Base-by-base conservation (phyloP, 2,329 filamentous ascomycete genomes). In the Exophiala xenobiotica region DNA sequence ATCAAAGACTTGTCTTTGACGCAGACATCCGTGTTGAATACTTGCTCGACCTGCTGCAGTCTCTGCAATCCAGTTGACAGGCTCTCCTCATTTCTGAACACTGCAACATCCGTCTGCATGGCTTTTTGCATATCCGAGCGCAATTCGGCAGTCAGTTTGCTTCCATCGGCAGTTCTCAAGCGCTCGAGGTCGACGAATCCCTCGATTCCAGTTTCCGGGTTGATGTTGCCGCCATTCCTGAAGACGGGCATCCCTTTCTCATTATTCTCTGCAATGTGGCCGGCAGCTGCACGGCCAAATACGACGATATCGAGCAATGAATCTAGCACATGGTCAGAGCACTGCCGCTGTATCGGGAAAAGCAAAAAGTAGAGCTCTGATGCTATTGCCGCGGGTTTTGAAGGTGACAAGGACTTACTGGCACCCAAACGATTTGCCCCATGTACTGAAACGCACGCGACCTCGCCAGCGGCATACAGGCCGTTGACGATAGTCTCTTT, bases 1-100 rank as follows among this genome's bases (percentile, higher is more conserved):
- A 95, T 95, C 88, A 95, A 92, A 78, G 87, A 90, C 71, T 90
- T 86, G 73, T 96, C 90, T 80, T 93, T 92, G 74, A 88, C 93
- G 66, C 88, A 87, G 60, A 95, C 84, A 64, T 95, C 78, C 6
- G 18, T 40, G 62, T 78, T 56, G 40, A 87, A 95, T 61, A 76
- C 80, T 64, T 79, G 71, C 69, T 95, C 90, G 62, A 95, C 89
- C 62, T 88, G 82, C 56, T 75, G 81, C 70, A 95, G 90, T 76
- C 82, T 88, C 71, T 78, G 78, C 56, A 93, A 88, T 78, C 90
- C 90, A 71, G 92, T 86, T 62, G 93, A 86, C 67, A 95, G 80
- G 55, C 83, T 88, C 71, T 92, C 86, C 60, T 54, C 37, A 93
- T 87, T 93, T 65, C 90, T 81, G 85, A 96, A 96, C 50, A 96